phyloP scores from a whole-genome alignment of 2,329 filamentous ascomycete genomes.

The Fusarium beomiforme region DNA sequence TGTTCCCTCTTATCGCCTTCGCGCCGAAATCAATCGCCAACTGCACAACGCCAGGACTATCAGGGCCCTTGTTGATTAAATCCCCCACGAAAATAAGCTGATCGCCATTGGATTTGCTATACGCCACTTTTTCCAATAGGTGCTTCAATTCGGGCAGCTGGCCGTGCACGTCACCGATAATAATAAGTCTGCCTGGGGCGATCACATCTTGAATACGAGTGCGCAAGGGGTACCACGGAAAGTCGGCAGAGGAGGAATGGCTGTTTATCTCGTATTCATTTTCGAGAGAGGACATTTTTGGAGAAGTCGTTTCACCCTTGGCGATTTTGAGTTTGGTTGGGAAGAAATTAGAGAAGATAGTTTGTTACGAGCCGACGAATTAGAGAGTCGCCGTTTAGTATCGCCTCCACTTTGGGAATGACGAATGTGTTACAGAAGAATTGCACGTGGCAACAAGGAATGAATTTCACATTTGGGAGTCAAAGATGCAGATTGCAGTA shows the following conservation, averaged over 20 bases:
- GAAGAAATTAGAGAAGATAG: not conserved
- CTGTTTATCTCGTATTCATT: not conserved
- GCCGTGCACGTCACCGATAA: constrained; percentile 91
- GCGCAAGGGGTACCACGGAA: not conserved
- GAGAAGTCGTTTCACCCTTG: not conserved
- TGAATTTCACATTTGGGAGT: not conserved
- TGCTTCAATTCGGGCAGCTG: constrained; percentile 71
- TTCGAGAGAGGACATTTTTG: not conserved
- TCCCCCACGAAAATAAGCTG: constrained; percentile 80
- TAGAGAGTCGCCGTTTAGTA: not conserved
- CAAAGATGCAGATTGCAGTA: not conserved
- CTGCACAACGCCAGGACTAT: constrained; percentile 79
- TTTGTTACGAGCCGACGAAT: not conserved
- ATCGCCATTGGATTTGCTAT: constrained; percentile 62
- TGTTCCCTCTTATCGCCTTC: constrained; percentile 84
- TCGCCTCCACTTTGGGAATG: not conserved
- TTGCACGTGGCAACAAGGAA: not conserved
- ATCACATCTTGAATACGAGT: not conserved
- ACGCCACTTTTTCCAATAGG: constrained; percentile 74
- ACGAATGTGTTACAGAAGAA: not conserved
- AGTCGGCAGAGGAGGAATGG: not conserved
- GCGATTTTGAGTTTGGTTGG: not conserved
- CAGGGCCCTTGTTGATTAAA: constrained; percentile 83
- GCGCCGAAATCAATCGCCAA: constrained; percentile 76
- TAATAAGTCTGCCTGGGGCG: constrained; percentile 52